Evolutionary conservation across 2,329 filamentous ascomycete genomes (phyloP).

Genomic region (Neonectria coccinea): DNA sequence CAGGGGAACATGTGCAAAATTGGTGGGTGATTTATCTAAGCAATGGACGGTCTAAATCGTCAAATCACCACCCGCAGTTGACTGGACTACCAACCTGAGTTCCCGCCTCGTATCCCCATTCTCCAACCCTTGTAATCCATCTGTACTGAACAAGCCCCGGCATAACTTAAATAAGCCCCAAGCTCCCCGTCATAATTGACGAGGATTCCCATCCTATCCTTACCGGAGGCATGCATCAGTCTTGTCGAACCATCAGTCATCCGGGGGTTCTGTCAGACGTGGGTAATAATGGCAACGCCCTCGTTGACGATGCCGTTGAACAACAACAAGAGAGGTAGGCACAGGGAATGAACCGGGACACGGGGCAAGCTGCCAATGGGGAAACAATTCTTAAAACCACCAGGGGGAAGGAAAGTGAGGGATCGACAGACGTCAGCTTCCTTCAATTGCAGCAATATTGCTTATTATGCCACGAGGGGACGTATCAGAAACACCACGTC

Average conservation of each 20-base stretch:
- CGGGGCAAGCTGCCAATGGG: background rate
- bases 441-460: background rate
- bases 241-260: background rate
- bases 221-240: background rate
- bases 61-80: background rate
- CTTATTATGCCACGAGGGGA: background rate
- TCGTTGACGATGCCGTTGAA: background rate
- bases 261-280: background rate
- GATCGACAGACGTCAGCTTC: background rate
- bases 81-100: too few relatives aligned
- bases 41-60: background rate
- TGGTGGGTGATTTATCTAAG: background rate
- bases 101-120: background rate
- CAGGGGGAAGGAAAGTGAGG: background rate
- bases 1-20: conserved; percentile 10
- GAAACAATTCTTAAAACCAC: background rate
- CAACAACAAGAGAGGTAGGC: background rate
- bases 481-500: background rate
- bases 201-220: background rate
- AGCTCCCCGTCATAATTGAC: background rate
- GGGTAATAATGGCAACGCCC: conserved; percentile 5
- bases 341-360: background rate
- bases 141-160: background rate
- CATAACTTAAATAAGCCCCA: background rate
- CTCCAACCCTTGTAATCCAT: background rate